Percentiles rank a stretch among this genome's conserved stretches.
phyloP scores from a whole-genome alignment of 352 stramenopile genomes.

The Phytophthora melonis region DNA sequence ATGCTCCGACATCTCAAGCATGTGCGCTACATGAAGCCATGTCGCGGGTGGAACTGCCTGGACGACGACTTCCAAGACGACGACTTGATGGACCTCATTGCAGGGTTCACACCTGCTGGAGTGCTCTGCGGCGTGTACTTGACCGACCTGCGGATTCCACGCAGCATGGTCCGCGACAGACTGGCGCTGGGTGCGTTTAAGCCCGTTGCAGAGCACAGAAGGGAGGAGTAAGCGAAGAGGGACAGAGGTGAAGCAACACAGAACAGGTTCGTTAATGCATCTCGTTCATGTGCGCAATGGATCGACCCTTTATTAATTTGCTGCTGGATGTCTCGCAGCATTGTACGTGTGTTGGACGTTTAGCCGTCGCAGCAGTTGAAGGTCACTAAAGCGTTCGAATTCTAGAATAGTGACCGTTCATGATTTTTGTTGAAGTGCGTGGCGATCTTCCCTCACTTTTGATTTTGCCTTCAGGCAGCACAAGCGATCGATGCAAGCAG shows the following conservation, averaged over 20 bases:
- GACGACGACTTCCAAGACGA: slow-evolving; percentile 15
- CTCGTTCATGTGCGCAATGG: no score
- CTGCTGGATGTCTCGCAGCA: no score
- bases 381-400: slow-evolving; percentile 19
- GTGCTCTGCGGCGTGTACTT: slow-evolving; percentile 42
- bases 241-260: background rate
- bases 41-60: slow-evolving; percentile 29
- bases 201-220: background rate
- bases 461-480: slow-evolving; percentile 1
- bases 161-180: slow-evolving; percentile 16
- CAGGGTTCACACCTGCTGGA: slow-evolving; percentile 30
- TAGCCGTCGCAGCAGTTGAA: no score
- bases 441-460: slow-evolving; percentile 22
- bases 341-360: no score
- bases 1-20: slow-evolving; percentile 38
- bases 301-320: no score
- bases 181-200: slow-evolving; percentile 31
- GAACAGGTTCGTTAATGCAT: background rate
- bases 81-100: slow-evolving; percentile 35
- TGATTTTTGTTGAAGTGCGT: slow-evolving; percentile 7
- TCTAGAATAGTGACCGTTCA: slow-evolving; percentile 30
- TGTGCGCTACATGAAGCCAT: slow-evolving; percentile 36
- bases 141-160: slow-evolving; percentile 33
- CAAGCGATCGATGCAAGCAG: slow-evolving; percentile 10
- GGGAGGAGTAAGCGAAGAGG: background rate